These are phyloP conservation scores for Salix udensis DNA, from an alignment of 345 rosid genomes.

Conservation along the genomic window DNA sequence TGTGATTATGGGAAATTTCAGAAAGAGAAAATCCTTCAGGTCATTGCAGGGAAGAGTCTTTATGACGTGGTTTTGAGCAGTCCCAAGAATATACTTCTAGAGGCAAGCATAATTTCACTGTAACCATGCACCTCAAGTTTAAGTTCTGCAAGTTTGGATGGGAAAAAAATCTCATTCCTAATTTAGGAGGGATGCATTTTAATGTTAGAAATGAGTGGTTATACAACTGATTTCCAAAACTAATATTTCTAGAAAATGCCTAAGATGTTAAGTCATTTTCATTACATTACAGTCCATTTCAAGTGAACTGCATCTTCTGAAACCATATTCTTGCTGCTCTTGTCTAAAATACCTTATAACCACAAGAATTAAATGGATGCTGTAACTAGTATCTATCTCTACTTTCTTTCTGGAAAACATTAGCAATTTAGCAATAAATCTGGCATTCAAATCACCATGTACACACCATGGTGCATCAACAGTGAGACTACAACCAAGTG, in stretches of 20 bases:
- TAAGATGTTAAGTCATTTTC: background rate
- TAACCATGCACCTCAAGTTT: background rate
- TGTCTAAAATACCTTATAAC: background rate
- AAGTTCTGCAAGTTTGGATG: background rate
- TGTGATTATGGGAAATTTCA: too few species aligned
- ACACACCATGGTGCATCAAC: constrained; percentile 72
- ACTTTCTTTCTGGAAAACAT: background rate
- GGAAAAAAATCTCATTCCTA: background rate
- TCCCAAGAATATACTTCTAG: too few species aligned
- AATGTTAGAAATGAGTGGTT: background rate
- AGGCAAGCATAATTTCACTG: background rate
- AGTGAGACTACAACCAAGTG: constrained; percentile 42
- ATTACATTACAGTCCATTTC: background rate
- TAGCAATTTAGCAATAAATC: too few species aligned
- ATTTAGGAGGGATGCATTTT: background rate
- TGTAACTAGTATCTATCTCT: background rate
- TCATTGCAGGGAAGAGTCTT: too few species aligned
- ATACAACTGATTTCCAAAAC: background rate
- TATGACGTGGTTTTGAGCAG: too few species aligned
- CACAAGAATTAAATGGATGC: background rate
- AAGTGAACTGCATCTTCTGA: background rate
- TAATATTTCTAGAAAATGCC: background rate
- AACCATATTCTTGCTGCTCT: background rate
- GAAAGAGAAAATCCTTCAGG: too few species aligned
- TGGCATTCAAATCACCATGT: too few species aligned